Conservation (phyloP, 2,329 filamentous ascomycete genomes). For the Juglanconis juglandina region DNA sequence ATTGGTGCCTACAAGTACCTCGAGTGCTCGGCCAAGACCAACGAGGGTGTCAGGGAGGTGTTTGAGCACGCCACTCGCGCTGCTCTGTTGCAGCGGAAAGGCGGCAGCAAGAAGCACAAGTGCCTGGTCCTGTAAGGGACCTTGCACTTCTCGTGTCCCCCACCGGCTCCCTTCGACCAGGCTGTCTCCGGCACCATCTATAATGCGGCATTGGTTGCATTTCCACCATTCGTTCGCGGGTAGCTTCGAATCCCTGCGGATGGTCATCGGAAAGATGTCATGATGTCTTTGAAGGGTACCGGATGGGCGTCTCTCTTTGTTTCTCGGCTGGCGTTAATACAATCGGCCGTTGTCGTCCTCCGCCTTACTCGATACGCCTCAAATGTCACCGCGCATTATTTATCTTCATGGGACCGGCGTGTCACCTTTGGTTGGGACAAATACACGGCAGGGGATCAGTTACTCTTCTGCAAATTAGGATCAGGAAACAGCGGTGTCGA, state of each 20-base stretch:
- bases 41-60: conserved; percentile 96
- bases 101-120: conserved; percentile 67
- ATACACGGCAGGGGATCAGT: conserved; percentile 20
- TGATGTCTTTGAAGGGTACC: conserved; percentile 14
- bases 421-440: conserved; percentile 22
- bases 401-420: conserved; percentile 23
- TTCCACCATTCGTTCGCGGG: conserved; percentile 15
- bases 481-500: conserved; percentile 21
- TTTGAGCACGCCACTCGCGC: conserved; percentile 97
- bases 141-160: conserved; percentile 23
- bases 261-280: conserved; percentile 13
- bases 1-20: conserved; percentile 94
- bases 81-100: conserved; percentile 73
- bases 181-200: conserved; percentile 14
- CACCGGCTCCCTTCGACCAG: conserved; percentile 20
- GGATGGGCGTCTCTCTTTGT: conserved; percentile 18
- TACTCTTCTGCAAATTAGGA: conserved; percentile 18
- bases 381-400: conserved; percentile 18
- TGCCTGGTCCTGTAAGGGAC: conserved; percentile 75
- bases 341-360: conserved; percentile 19
- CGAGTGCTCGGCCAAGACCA: conserved; percentile 99
- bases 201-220: conserved; percentile 15
- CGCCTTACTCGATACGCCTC: conserved; percentile 14
- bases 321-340: conserved; percentile 20
- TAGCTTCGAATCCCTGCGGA: conserved; percentile 8